Percentiles rank a stretch among this genome's conserved stretches.
Evolutionary conservation across 2,329 filamentous ascomycete species (phyloP).

Genomic region (Exophiala xenobiotica): DNA sequence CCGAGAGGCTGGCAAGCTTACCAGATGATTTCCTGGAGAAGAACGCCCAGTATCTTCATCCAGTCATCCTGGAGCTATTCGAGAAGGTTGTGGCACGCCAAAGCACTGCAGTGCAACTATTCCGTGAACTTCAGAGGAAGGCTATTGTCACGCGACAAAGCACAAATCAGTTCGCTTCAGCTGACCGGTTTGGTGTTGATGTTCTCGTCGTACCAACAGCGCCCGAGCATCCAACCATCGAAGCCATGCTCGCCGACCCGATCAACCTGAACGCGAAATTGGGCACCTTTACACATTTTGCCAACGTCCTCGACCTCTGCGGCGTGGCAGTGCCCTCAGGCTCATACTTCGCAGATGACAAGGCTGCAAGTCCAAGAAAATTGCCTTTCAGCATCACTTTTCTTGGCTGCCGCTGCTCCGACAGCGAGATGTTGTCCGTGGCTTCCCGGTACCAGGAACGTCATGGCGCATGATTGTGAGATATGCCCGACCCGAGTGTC

Average conservation of each 20-base stretch:
- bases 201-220: conserved; percentile 58
- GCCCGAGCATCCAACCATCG: conserved; percentile 53
- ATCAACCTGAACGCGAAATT: conserved; percentile 55
- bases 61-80: conserved; percentile 50
- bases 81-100: conserved; percentile 39
- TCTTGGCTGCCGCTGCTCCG: conserved; percentile 41
- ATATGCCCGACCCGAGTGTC: background rate
- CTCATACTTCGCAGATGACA: conserved; percentile 27
- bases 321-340: conserved; percentile 56
- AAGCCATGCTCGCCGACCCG: conserved; percentile 53
- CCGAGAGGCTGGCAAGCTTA: conserved; percentile 52
- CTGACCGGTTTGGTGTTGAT: conserved; percentile 38
- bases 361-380: conserved; percentile 8
- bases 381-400: conserved; percentile 33
- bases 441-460: conserved; percentile 41
- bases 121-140: conserved; percentile 49
- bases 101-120: conserved; percentile 49
- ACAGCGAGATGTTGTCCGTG: conserved; percentile 49
- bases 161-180: conserved; percentile 15
- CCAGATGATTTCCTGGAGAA: conserved; percentile 40
- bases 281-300: conserved; percentile 60
- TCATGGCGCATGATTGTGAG: background rate
- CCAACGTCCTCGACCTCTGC: conserved; percentile 60
- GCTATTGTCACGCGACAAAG: conserved; percentile 33
- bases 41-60: conserved; percentile 47